Percentiles rank a stretch among this genome's conserved stretches.
Evolutionary conservation across 169 alveolate genomes (phyloP).

Genomic region (Besnoitia besnoiti): DNA sequence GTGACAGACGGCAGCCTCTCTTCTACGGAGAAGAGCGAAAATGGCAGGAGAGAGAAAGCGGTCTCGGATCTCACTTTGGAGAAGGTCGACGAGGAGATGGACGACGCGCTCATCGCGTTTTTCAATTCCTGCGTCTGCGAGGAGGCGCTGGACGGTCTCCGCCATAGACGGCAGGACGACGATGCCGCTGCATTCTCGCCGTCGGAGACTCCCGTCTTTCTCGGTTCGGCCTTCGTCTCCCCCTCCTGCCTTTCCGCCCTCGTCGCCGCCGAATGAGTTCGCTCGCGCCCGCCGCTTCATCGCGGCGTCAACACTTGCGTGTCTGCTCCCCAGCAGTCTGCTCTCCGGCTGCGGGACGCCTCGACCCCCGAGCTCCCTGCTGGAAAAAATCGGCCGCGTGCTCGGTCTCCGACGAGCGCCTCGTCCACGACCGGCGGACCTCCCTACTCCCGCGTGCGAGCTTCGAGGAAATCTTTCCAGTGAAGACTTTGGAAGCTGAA

Average conservation of each 20-base stretch:
- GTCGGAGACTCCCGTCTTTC: background rate
- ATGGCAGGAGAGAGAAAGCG: background rate
- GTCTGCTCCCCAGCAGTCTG: too few species aligned
- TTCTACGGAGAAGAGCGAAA: background rate
- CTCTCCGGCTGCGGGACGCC: too few species aligned
- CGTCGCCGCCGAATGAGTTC: background rate
- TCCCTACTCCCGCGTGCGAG: too few species aligned
- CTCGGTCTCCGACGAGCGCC: too few species aligned
- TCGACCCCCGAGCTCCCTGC: too few species aligned
- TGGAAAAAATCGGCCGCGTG: too few species aligned
- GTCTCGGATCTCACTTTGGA: background rate
- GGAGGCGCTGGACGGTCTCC: background rate
- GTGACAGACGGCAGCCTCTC: too few species aligned
- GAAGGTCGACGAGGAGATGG: background rate
- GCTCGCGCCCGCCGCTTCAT: background rate
- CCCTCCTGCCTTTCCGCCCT: background rate
- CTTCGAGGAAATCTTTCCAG: too few species aligned
- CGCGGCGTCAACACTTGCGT: too few species aligned
- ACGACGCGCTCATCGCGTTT: background rate
- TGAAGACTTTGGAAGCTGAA: too few species aligned
- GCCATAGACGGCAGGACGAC: conserved; percentile 9
- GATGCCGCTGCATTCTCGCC: background rate
- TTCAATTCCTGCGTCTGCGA: background rate
- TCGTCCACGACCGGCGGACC: too few species aligned
- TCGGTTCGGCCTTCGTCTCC: background rate